Base-by-base conservation (phyloP, 202 grass and related monocot species). In the Bolboschoenoplectus hybrid region DNA sequence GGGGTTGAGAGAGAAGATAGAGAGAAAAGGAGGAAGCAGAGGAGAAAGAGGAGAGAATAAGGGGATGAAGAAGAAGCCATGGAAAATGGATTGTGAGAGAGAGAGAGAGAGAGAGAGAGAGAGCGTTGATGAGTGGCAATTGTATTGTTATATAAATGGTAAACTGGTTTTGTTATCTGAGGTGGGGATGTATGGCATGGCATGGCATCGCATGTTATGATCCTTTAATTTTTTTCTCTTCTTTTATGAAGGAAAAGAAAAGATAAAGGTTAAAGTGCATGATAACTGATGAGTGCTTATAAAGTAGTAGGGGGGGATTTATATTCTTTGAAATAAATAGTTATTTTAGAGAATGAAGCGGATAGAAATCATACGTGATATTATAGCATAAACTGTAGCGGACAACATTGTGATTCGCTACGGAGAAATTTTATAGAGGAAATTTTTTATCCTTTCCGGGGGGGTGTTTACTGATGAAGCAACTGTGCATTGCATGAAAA, bases 211-310 rank as follows among this genome's bases (percentile, higher is more conserved):
- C 26, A 26, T 71, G 78, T 63, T 43, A 13, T 47, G n/a, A 86
- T 64, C 8, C 13, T 68, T 26, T 26, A 26, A 26, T 14, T 72
- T 41, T 44, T 84, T 82, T 81, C 40, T 86, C 67, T 89, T 86
- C 79, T 86, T 86, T 86, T 78, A 32, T 72, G 52, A 84, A 43
- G 46, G 57, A 61, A 16, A 86, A 26, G 26, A 26, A 85, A 85
- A 90, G 69, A 81, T 63, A 87, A 87, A 90, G 85, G 72, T 80
- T 61, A 87, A 90, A 87, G 89, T 64, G 26, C 26, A 26, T 26
- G 80, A 66, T 63, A 81, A 82, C 80, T 53, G 38, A 63, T 53
- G 64, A 87, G 81, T 87, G 85, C 51, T 74, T 85, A 78, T 86
- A 85, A 87, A 90, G 81, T 26, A 26, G 26, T 26, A 26, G 73